A percentile compares a stretch with the other conserved stretches of the same genome.
Conservation (phyloP, 2,329 filamentous ascomycete genomes). For the Clonostachys byssicola region DNA sequence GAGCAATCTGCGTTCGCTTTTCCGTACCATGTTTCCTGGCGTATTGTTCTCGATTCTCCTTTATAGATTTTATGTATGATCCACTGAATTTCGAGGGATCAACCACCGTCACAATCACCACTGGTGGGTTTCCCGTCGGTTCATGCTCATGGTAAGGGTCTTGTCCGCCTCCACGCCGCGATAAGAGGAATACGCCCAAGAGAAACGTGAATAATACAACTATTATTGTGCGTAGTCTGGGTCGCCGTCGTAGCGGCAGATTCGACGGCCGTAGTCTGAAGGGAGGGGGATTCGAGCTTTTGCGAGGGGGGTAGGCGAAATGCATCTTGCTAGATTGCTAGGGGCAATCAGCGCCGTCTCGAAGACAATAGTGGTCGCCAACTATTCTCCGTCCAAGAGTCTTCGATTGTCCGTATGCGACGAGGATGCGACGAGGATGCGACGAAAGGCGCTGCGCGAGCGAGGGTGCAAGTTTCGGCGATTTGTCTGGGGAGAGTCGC, state of each 20-base stretch:
- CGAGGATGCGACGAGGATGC: no score
- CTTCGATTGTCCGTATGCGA: no score
- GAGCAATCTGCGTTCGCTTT: no score
- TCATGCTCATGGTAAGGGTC: constrained; percentile 25
- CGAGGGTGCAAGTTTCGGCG: no score
- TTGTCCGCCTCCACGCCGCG: constrained; percentile 19
- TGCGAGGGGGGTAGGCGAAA: constrained; percentile 84
- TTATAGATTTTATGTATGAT: constrained; percentile 68
- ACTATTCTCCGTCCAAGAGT: no score
- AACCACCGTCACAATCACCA: constrained; percentile 82
- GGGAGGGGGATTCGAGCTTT: constrained; percentile 71
- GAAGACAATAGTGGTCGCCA: no score
- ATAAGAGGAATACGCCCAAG: constrained; percentile 57
- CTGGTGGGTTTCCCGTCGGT: constrained; percentile 52
- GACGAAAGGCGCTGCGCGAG: no score
- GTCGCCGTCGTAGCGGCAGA: constrained; percentile 50
- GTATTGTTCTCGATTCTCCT: constrained; percentile 80
- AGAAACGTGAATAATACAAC: constrained; percentile 51
- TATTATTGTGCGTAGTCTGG: constrained; percentile 56
- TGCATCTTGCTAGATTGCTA: constrained; percentile 57
- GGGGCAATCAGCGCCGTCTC: no score
- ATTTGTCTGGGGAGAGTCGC: no score
- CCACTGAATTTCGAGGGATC: constrained; percentile 62
- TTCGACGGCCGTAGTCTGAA: constrained; percentile 60
- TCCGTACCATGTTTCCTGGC: constrained; percentile 77